Conservation (phyloP, 2,329 filamentous ascomycete species). For the Sporothrix brunneoviolacea region DNA sequence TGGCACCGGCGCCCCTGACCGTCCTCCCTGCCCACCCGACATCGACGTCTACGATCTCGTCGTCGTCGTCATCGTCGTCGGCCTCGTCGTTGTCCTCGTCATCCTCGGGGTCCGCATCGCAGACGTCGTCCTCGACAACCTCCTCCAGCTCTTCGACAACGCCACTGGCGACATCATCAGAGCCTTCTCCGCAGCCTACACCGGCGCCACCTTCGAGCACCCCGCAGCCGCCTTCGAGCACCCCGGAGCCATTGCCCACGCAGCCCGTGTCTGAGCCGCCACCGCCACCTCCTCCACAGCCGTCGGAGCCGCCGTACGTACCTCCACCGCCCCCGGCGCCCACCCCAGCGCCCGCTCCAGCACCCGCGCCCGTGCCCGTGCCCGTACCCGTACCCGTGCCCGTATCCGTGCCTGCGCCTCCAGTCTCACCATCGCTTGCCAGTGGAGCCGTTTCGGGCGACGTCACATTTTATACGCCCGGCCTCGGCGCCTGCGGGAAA, state of each 20-base stretch:
- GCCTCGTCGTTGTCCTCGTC: too few relatives aligned
- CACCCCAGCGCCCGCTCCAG: neutral
- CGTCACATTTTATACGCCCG: slow-evolving; percentile 6
- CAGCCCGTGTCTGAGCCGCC: neutral
- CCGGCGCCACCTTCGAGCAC: neutral
- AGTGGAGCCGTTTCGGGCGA: slow-evolving; percentile 2
- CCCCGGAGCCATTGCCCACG: neutral
- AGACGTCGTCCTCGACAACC: neutral
- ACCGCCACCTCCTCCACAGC: neutral
- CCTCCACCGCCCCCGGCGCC: neutral
- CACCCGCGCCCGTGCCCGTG: neutral
- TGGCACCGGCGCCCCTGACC: too few relatives aligned
- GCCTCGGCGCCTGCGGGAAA: neutral
- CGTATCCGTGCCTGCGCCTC: neutral
- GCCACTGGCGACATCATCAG: neutral
- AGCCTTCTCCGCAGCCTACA: neutral
- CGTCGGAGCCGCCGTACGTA: too few relatives aligned
- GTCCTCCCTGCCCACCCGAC: neutral
- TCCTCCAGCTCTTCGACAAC: neutral
- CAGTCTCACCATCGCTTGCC: neutral
- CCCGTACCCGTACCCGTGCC: neutral
- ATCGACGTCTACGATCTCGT: neutral
- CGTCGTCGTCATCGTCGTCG: too few relatives aligned
- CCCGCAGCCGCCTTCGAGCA: neutral
- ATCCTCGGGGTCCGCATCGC: neutral